phyloP scores from a whole-genome alignment of 805 yeast genomes.

The Priceomyces medius region DNA sequence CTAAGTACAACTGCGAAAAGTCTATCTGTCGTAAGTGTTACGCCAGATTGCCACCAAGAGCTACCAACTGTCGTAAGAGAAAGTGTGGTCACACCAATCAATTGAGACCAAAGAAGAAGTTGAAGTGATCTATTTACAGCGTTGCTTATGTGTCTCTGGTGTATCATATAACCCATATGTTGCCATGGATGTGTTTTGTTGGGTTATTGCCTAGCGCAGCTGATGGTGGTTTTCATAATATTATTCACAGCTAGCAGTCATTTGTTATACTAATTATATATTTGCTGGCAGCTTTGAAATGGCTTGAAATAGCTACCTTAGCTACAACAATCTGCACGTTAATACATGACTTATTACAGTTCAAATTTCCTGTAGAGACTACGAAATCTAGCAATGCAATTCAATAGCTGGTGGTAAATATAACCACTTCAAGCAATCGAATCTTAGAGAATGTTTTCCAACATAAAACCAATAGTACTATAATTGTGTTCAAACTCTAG shows the following conservation, averaged over 20 bases:
- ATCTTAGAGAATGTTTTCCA: no score
- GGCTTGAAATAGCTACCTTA: neutral
- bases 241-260: neutral
- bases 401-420: no score
- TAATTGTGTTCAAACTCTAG: no score
- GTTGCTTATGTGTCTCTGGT: slow-evolving; percentile 6
- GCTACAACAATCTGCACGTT: slow-evolving; percentile 1
- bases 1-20: slow-evolving; percentile 99
- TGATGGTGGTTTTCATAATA: neutral
- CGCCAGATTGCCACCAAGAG: slow-evolving; percentile 99
- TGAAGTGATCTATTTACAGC: slow-evolving; percentile 59
- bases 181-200: neutral
- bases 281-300: neutral
- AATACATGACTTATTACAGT: neutral
- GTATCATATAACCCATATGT: neutral
- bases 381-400: no score
- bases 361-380: neutral
- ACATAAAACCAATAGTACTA: no score
- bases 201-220: neutral
- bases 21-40: slow-evolving; percentile 99
- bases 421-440: no score
- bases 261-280: neutral
- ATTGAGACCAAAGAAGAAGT: slow-evolving; percentile 99
- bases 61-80: slow-evolving; percentile 99
- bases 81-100: slow-evolving; percentile 99